Percentiles rank a stretch among this genome's conserved stretches.
These are phyloP conservation scores for Rhizopogon salebrosus DNA, from an alignment of 768 basidiomycete genomes.

Conservation along the genomic window DNA sequence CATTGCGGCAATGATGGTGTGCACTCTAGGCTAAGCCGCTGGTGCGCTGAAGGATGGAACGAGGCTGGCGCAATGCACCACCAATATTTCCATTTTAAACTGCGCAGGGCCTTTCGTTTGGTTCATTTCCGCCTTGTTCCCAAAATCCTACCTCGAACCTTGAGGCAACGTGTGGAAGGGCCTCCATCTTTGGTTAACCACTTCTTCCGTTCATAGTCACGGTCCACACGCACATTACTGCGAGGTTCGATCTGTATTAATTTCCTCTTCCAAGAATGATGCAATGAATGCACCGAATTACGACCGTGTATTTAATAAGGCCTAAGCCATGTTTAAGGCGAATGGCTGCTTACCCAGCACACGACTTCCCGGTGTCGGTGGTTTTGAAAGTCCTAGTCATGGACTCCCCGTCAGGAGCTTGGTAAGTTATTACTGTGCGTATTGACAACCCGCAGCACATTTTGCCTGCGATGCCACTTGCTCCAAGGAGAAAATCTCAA, in stretches of 20 bases:
- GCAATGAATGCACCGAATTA: not conserved
- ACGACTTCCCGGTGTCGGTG: not conserved
- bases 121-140: not conserved
- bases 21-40: no score
- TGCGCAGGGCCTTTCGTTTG: not conserved
- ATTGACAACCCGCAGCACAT: not conserved
- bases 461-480: not conserved
- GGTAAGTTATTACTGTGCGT: not conserved
- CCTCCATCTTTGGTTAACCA: not conserved
- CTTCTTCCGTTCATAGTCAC: not conserved
- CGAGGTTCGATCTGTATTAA: not conserved
- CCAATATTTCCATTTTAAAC: no score
- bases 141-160: not conserved
- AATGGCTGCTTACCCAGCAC: not conserved
- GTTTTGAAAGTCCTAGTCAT: not conserved
- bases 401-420: not conserved
- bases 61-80: not conserved
- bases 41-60: no score
- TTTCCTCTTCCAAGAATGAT: not conserved
- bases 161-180: not conserved
- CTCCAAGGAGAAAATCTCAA: not conserved
- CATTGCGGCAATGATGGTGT: no score
- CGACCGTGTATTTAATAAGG: no score
- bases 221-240: not conserved
- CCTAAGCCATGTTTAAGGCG: no score